Evolutionary conservation across 1,284 basidiomycete species (phyloP).

Genomic region (Ganoderma resinaceum): DNA sequence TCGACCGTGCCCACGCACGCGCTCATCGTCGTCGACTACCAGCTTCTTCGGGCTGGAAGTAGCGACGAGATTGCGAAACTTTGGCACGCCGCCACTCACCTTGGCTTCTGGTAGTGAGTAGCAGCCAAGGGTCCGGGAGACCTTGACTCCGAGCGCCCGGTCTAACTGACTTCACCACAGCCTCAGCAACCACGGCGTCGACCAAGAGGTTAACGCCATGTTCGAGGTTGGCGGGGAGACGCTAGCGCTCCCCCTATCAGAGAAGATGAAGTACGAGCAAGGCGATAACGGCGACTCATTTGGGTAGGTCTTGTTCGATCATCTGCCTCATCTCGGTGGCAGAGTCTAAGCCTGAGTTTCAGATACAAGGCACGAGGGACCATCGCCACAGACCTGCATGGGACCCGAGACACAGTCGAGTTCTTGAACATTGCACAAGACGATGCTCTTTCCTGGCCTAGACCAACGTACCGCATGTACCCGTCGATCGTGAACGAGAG

Average conservation of each 20-base stretch:
- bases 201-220: constrained; percentile 60
- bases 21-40: constrained; percentile 48
- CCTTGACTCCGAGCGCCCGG: constrained; percentile 3
- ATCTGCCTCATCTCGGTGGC: background rate
- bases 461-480: constrained; percentile 58
- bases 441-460: constrained; percentile 65
- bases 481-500: constrained; percentile 57
- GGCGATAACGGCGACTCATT: constrained; percentile 68
- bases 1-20: constrained; percentile 46
- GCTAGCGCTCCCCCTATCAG: constrained; percentile 63
- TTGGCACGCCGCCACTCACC: constrained; percentile 44
- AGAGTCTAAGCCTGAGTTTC: constrained; percentile 10
- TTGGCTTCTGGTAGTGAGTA: constrained; percentile 52
- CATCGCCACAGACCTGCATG: constrained; percentile 69
- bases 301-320: constrained; percentile 49
- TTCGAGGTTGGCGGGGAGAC: constrained; percentile 66
- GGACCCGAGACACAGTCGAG: constrained; percentile 62
- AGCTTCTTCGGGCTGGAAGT: constrained; percentile 41
- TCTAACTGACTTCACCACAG: constrained; percentile 40
- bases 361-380: constrained; percentile 73
- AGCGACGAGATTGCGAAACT: constrained; percentile 41
- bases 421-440: constrained; percentile 75
- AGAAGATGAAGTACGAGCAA: constrained; percentile 72
- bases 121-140: background rate
- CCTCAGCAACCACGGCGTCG: constrained; percentile 68